Conservation (phyloP, 163 green algal genomes). For the Scenedesmus sp. region DNA sequence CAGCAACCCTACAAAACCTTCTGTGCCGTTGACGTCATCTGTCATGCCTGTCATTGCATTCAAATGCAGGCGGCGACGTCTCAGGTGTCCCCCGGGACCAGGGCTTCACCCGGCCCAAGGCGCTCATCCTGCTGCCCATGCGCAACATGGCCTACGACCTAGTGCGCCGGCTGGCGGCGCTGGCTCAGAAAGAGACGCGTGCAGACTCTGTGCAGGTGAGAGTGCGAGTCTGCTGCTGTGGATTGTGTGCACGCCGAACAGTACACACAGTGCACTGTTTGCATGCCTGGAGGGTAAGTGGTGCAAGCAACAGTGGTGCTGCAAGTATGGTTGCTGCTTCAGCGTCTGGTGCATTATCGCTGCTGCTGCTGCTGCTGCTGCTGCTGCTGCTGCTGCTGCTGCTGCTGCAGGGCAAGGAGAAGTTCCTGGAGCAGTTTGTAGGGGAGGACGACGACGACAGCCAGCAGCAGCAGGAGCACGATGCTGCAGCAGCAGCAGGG, state of each 20-base stretch:
- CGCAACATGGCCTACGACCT: slow-evolving; percentile 76
- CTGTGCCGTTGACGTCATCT: background rate
- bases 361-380: background rate
- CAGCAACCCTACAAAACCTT: background rate
- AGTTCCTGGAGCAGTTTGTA: slow-evolving; percentile 81
- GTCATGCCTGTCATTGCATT: background rate
- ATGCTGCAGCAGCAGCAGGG: slow-evolving; percentile 33
- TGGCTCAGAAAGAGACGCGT: slow-evolving; percentile 83
- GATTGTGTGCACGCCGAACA: background rate
- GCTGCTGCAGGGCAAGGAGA: slow-evolving; percentile 71
- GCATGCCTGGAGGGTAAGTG: too few species aligned
- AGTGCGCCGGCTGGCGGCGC: slow-evolving; percentile 73
- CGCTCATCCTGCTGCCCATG: slow-evolving; percentile 88
- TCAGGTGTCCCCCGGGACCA: slow-evolving; percentile 73
- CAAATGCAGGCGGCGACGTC: background rate
- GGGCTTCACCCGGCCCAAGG: slow-evolving; percentile 89
- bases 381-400: slow-evolving; percentile 14
- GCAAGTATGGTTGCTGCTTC: too few species aligned
- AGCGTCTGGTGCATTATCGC: background rate
- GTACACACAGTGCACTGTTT: background rate
- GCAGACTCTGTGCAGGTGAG: slow-evolving; percentile 76
- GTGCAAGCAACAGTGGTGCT: too few species aligned
- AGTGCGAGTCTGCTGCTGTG: background rate
- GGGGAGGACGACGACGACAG: slow-evolving; percentile 52
- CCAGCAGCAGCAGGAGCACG: slow-evolving; percentile 16